Evolutionary conservation across 495 filamentous ascomycete species (phyloP).

Genomic region (Penicillium flavigenum): DNA sequence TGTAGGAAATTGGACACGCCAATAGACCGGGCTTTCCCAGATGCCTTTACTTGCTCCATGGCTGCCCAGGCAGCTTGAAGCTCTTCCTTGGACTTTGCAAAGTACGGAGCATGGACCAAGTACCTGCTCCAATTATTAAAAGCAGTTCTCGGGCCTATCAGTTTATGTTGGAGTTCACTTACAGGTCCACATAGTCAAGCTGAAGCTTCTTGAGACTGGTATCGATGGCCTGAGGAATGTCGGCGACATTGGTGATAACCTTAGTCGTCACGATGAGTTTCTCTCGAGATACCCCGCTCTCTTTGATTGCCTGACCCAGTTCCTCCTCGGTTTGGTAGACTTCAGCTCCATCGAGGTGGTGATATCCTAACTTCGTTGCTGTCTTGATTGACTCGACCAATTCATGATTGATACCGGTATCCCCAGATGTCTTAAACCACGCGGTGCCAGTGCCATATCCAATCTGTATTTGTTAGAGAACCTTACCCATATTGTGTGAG

Average conservation of each 20-base stretch:
- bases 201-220: constrained; percentile 71
- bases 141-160: neutral
- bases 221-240: constrained; percentile 66
- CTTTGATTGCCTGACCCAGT: constrained; percentile 70
- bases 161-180: constrained; percentile 16
- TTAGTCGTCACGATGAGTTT: constrained; percentile 80
- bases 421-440: constrained; percentile 54
- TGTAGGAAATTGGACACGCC: constrained; percentile 82
- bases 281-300: constrained; percentile 61
- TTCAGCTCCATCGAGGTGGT: constrained; percentile 80
- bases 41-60: constrained; percentile 69
- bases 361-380: constrained; percentile 69
- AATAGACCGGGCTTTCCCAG: constrained; percentile 71
- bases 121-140: constrained; percentile 49
- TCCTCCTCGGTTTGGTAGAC: constrained; percentile 79
- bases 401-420: constrained; percentile 33
- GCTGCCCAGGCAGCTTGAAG: constrained; percentile 72
- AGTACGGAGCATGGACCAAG: constrained; percentile 77
- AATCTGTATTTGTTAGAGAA: constrained; percentile 47
- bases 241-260: constrained; percentile 53
- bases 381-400: constrained; percentile 61
- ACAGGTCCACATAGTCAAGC: constrained; percentile 79
- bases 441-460: constrained; percentile 70
- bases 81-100: constrained; percentile 56
- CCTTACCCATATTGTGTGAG: neutral